Percentiles rank a stretch among this genome's conserved stretches.
Evolutionary conservation across 306 rosid genomes (phyloP).

Genomic region (Leucaena leucocephala): DNA sequence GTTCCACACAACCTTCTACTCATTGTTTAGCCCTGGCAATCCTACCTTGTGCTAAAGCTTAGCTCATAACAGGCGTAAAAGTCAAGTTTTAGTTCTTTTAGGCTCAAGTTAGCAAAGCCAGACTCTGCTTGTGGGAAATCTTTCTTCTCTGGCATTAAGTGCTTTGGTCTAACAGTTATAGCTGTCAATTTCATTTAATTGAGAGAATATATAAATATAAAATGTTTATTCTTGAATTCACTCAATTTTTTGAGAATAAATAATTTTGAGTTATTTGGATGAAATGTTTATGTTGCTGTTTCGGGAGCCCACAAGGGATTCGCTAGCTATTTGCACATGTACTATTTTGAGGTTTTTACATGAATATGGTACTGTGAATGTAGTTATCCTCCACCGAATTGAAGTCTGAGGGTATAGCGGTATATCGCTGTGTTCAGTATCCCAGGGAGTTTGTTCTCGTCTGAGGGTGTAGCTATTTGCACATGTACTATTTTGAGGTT

Average conservation of each 20-base stretch:
- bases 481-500: constrained; percentile 26
- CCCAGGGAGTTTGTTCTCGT: constrained; percentile 78
- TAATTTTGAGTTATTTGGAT: constrained; percentile 27
- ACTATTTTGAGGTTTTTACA: constrained; percentile 31
- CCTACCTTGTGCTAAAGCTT: constrained; percentile 11
- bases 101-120: constrained; percentile 12
- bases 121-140: neutral
- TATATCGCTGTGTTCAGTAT: constrained; percentile 76
- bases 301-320: constrained; percentile 5
- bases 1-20: neutral
- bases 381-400: constrained; percentile 62
- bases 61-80: constrained; percentile 1
- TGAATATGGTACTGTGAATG: constrained; percentile 53
- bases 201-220: constrained; percentile 11
- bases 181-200: constrained; percentile 20
- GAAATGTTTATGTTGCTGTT: constrained; percentile 10
- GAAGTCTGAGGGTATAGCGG: constrained; percentile 70
- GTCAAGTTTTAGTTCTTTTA: neutral
- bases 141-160: constrained; percentile 20
- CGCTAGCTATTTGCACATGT: neutral
- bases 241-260: constrained; percentile 15
- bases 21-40: constrained; percentile 4
- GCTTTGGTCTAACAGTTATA: neutral
- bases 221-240: constrained; percentile 16
- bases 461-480: constrained; percentile 18